These are phyloP conservation scores for Paraleonurus japonicus DNA, from an alignment of 257 asterid genomes.

Conservation along the genomic window DNA sequence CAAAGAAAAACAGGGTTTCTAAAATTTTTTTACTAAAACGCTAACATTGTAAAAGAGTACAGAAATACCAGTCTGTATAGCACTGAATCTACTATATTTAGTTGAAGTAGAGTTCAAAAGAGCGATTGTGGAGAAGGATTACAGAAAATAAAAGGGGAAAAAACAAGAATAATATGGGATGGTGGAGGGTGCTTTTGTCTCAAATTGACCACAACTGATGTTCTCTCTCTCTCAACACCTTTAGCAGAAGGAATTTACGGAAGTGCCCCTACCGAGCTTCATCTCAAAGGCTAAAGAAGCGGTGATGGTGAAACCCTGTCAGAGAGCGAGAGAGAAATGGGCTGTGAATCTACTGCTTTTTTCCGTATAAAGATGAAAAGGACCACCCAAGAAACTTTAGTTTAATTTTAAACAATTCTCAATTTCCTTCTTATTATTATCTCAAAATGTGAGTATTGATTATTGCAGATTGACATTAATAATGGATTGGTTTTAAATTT, in stretches of 20 bases:
- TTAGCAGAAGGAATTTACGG: slow-evolving; percentile 15
- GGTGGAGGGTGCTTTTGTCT: slow-evolving; percentile 16
- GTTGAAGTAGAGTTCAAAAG: slow-evolving; percentile 9
- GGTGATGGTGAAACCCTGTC: slow-evolving; percentile 20
- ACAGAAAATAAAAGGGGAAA: not conserved
- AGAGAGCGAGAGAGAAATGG: slow-evolving; percentile 18
- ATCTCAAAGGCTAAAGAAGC: slow-evolving; percentile 14
- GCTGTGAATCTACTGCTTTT: slow-evolving; percentile 23
- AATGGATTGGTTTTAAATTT: not conserved
- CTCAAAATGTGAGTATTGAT: too few species aligned
- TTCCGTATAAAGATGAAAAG: slow-evolving; percentile 20
- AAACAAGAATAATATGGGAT: slow-evolving; percentile 13
- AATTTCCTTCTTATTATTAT: not conserved
- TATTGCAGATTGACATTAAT: not conserved
- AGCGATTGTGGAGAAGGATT: slow-evolving; percentile 19
- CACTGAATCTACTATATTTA: slow-evolving; percentile 21
- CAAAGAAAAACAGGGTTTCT: slow-evolving; percentile 3
- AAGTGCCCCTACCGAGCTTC: slow-evolving; percentile 23
- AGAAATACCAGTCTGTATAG: not conserved
- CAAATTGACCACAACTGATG: slow-evolving; percentile 21
- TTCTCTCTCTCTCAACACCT: slow-evolving; percentile 13
- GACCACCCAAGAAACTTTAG: slow-evolving; percentile 21
- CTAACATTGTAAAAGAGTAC: slow-evolving; percentile 21
- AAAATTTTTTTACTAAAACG: slow-evolving; percentile 10
- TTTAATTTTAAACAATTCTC: not conserved